Percentiles rank a stretch among this genome's conserved stretches.
Evolutionary conservation across 2,329 filamentous ascomycete species (phyloP).

Genomic region (Ustulina deusta): DNA sequence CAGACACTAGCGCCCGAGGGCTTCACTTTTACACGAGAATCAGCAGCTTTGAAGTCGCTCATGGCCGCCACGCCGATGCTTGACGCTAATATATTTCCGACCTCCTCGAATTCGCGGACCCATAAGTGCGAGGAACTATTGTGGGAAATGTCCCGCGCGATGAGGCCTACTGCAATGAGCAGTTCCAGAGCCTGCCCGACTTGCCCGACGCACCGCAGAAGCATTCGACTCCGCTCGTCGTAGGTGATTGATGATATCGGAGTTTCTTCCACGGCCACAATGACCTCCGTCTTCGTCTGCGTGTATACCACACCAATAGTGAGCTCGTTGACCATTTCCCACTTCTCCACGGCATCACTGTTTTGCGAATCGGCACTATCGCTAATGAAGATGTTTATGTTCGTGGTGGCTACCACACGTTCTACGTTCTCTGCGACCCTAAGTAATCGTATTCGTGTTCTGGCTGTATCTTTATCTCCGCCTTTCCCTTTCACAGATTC

Average conservation of each 20-base stretch:
- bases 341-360: not conserved
- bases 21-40: not conserved
- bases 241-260: constrained; percentile 4
- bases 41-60: not conserved
- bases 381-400: constrained; percentile 3
- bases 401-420: not conserved
- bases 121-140: not conserved
- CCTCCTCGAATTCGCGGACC: constrained; percentile 5
- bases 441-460: not conserved
- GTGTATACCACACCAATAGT: constrained; percentile 2
- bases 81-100: not conserved
- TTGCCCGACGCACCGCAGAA: constrained; percentile 6
- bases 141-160: too few species aligned
- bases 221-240: not conserved
- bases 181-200: constrained; percentile 14
- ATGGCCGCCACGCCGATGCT: constrained; percentile 9
- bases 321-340: not conserved
- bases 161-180: not conserved
- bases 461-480: not conserved
- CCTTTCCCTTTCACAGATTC: not conserved
- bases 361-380: not conserved
- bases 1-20: not conserved
- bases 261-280: constrained; percentile 10
- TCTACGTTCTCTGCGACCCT: not conserved
- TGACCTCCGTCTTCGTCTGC: constrained; percentile 2